phyloP scores from a whole-genome alignment of 805 yeast species.

The Wickerhamiella azymoides region DNA sequence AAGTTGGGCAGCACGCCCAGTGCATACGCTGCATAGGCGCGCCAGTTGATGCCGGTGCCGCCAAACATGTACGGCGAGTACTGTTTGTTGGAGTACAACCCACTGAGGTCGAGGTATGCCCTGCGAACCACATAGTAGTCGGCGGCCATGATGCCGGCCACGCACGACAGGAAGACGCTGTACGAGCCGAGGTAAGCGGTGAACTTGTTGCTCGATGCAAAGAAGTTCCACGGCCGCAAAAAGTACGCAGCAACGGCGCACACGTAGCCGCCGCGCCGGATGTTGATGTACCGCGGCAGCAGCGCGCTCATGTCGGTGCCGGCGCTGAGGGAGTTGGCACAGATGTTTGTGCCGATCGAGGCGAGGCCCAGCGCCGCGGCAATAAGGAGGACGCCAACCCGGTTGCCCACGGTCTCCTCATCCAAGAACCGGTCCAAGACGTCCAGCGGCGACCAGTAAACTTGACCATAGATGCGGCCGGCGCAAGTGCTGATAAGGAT shows the following conservation, averaged over 20 bases:
- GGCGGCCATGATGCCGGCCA: slow-evolving; percentile 53
- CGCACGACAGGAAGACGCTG: slow-evolving; percentile 67
- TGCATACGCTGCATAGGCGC: slow-evolving; percentile 69
- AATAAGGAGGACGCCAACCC: slow-evolving; percentile 72
- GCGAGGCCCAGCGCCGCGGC: slow-evolving; percentile 49
- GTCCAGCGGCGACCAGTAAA: slow-evolving; percentile 74
- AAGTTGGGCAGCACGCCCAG: slow-evolving; percentile 73
- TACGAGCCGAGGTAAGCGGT: slow-evolving; percentile 72
- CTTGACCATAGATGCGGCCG: slow-evolving; percentile 45
- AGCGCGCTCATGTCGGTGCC: slow-evolving; percentile 37
- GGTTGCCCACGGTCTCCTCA: slow-evolving; percentile 42
- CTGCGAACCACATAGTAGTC: slow-evolving; percentile 64
- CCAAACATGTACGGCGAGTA: slow-evolving; percentile 45
- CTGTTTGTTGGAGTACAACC: slow-evolving; percentile 41
- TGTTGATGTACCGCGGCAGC: slow-evolving; percentile 36
- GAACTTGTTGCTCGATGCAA: slow-evolving; percentile 55
- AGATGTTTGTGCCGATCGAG: slow-evolving; percentile 33
- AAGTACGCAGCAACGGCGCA: slow-evolving; percentile 60
- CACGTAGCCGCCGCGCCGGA: slow-evolving; percentile 67
- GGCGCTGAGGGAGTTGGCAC: slow-evolving; percentile 36
- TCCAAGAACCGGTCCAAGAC: slow-evolving; percentile 52
- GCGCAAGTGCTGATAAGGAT: slow-evolving; percentile 71
- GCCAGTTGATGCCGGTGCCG: slow-evolving; percentile 71
- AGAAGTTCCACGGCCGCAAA: slow-evolving; percentile 74
- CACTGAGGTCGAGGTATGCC: slow-evolving; percentile 50